Percentiles rank a stretch among this genome's conserved stretches.
phyloP scores from a whole-genome alignment of 2,329 filamentous ascomycete species.

The Penicillium palitans region DNA sequence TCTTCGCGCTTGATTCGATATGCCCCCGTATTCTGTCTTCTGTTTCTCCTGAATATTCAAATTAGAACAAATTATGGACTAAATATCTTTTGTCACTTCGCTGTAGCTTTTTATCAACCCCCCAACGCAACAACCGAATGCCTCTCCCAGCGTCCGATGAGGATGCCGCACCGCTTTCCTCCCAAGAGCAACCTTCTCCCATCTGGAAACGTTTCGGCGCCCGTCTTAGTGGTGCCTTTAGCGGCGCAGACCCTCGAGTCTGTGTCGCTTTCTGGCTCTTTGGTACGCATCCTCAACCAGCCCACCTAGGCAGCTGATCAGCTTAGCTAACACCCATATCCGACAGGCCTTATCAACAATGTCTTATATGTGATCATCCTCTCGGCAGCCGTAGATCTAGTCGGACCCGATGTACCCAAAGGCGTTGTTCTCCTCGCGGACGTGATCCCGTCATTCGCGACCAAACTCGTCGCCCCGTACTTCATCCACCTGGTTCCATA shows the following conservation, averaged over 20 bases:
- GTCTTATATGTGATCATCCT: slow-evolving; percentile 97
- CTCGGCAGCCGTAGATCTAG: slow-evolving; percentile 90
- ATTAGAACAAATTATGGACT: background rate
- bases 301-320: background rate
- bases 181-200: slow-evolving; percentile 53
- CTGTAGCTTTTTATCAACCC: slow-evolving; percentile 6
- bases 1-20: slow-evolving; percentile 5
- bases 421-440: slow-evolving; percentile 90
- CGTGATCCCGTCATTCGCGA: slow-evolving; percentile 83
- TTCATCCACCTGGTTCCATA: slow-evolving; percentile 90
- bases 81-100: background rate
- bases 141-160: slow-evolving; percentile 24
- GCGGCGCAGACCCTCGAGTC: slow-evolving; percentile 69
- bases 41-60: background rate
- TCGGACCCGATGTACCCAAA: slow-evolving; percentile 82
- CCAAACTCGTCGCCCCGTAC: slow-evolving; percentile 87
- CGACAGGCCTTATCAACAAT: slow-evolving; percentile 84
- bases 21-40: background rate
- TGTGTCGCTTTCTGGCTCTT: slow-evolving; percentile 89
- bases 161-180: slow-evolving; percentile 45
- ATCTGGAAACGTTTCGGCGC: slow-evolving; percentile 74
- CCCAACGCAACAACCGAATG: slow-evolving; percentile 25
- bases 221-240: slow-evolving; percentile 63
- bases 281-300: slow-evolving; percentile 55
- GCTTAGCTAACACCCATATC: slow-evolving; percentile 2